Conservation (phyloP, 805 yeast genomes). For the Candida andamanensis region DNA sequence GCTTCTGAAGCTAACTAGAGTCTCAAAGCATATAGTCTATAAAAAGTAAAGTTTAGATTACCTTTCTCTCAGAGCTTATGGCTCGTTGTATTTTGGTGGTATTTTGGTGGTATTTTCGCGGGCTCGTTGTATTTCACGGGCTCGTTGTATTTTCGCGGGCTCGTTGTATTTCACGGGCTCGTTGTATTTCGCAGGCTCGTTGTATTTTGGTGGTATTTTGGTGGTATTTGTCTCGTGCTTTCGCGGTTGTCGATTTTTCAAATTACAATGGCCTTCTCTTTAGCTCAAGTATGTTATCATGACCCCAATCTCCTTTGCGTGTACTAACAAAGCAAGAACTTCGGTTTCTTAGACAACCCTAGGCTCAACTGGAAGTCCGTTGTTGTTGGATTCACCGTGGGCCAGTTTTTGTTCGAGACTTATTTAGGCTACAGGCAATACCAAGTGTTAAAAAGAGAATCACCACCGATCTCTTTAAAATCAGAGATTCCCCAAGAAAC, state of each 20-base stretch:
- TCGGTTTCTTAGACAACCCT: conserved; percentile 57
- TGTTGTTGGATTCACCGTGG: conserved; percentile 67
- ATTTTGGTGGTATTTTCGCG: too few species aligned
- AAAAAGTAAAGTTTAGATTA: conserved; percentile 1
- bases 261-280: conserved; percentile 7
- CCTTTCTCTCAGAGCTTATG: not conserved
- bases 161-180: too few species aligned
- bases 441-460: conserved; percentile 46
- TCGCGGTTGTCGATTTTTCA: conserved; percentile 1
- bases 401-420: conserved; percentile 70
- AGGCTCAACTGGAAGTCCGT: conserved; percentile 76
- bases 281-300: conserved; percentile 10
- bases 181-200: too few species aligned
- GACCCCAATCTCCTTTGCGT: not conserved
- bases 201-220: too few species aligned
- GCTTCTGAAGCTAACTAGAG: conserved; percentile 70
- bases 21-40: not conserved
- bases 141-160: too few species aligned
- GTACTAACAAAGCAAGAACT: conserved; percentile 33
- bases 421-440: conserved; percentile 76
- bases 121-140: too few species aligned
- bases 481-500: conserved; percentile 68
- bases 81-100: not conserved
- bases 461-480: conserved; percentile 66
- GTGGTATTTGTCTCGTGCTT: too few species aligned